These are phyloP conservation scores for Paramecium caudatum DNA, from an alignment of 73 alveolate species.

Conservation along the genomic window DNA sequence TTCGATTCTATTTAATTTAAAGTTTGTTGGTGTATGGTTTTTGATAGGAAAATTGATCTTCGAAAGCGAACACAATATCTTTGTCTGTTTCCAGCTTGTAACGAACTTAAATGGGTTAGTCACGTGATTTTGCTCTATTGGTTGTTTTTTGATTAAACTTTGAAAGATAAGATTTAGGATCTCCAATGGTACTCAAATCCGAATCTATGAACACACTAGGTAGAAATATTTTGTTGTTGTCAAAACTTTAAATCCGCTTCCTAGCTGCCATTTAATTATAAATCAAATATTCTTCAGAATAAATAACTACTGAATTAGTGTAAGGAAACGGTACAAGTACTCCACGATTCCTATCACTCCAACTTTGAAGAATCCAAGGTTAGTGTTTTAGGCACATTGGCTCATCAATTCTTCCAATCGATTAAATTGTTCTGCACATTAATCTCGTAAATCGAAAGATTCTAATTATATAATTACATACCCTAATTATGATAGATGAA, in stretches of 20 bases:
- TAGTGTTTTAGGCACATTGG: background rate
- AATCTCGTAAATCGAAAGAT: background rate
- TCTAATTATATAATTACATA: background rate
- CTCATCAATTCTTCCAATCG: constrained; percentile 10
- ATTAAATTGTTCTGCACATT: constrained; percentile 50
- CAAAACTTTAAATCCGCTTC: background rate
- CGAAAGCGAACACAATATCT: constrained; percentile 17
- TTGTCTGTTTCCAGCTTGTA: background rate
- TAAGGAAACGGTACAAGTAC: constrained; percentile 21
- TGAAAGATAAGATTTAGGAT: constrained; percentile 1
- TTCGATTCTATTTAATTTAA: background rate
- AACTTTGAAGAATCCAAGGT: background rate
- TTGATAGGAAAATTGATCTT: background rate
- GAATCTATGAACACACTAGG: background rate
- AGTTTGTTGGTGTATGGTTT: background rate
- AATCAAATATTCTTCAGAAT: background rate
- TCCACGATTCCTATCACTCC: constrained; percentile 1
- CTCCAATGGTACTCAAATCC: background rate
- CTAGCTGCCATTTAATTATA: background rate
- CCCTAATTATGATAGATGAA: background rate
- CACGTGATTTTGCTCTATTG: constrained; percentile 4
- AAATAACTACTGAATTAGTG: background rate
- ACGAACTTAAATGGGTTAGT: background rate
- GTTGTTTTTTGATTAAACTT: background rate
- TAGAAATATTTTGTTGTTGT: background rate